phyloP scores from a whole-genome alignment of 495 filamentous ascomycete species.

The Clavariopsis aquatica region DNA sequence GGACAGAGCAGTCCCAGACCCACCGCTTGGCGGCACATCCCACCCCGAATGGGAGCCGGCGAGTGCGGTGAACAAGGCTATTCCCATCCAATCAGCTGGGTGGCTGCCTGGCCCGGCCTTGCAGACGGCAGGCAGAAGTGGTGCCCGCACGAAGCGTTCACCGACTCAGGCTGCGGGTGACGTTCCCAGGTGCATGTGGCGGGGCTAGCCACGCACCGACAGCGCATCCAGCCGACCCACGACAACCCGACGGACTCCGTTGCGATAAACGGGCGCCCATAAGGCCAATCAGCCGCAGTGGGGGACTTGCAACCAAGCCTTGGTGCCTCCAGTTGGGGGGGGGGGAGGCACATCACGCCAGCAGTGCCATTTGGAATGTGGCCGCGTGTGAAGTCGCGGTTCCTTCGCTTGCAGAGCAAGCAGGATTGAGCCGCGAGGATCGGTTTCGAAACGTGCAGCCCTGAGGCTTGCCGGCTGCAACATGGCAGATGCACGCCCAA shows the following conservation, averaged over 20 bases:
- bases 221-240: constrained; percentile 33
- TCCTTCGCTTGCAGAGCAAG: too few relatives aligned
- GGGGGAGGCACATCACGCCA: constrained; percentile 19
- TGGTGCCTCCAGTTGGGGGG: constrained; percentile 7
- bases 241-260: constrained; percentile 29
- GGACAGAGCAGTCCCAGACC: constrained; percentile 18
- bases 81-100: constrained; percentile 11
- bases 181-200: constrained; percentile 20
- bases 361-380: neutral
- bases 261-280: neutral
- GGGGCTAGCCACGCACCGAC: constrained; percentile 25
- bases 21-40: constrained; percentile 21
- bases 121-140: constrained; percentile 8
- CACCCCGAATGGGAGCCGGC: constrained; percentile 17
- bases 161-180: constrained; percentile 28
- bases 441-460: constrained; percentile 6
- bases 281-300: constrained; percentile 13
- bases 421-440: constrained; percentile 3
- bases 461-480: neutral
- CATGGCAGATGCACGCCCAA: neutral
- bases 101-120: neutral
- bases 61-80: neutral
- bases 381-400: too few relatives aligned
- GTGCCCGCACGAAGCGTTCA: constrained; percentile 11
- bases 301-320: constrained; percentile 19